Percentiles rank a stretch among this genome's conserved stretches.
Conservation (phyloP, 139 green algal genomes). For the Tetradesmus obliquus region DNA sequence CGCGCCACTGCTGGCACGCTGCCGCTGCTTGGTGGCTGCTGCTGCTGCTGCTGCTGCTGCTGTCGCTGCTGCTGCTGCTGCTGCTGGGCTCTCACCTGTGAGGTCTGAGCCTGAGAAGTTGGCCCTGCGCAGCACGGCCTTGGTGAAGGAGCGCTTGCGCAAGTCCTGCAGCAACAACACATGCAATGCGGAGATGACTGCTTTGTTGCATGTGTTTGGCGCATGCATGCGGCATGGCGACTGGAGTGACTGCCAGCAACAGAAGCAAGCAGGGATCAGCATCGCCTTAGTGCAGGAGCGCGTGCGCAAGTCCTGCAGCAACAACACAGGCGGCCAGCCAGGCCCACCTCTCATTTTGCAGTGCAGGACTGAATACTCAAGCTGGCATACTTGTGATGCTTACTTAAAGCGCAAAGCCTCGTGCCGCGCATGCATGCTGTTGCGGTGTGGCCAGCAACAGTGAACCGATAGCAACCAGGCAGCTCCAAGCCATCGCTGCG, state of each 20-base stretch:
- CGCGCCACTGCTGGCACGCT: no score
- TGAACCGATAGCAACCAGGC: no score
- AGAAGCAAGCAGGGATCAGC: no score
- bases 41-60: neutral
- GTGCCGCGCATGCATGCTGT: no score
- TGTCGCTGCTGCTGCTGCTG: neutral
- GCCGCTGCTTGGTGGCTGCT: neutral
- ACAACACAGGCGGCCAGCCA: neutral
- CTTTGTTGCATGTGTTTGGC: neutral
- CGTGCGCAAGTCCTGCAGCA: slow-evolving; percentile 63
- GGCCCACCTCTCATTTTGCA: neutral
- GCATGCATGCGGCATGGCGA: no score
- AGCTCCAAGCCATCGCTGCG: no score
- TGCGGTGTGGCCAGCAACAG: no score
- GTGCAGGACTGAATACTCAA: no score
- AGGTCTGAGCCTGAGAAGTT: slow-evolving; percentile 78
- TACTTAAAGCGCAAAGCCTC: no score
- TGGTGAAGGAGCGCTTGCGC: slow-evolving; percentile 67
- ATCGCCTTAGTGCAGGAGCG: slow-evolving; percentile 77
- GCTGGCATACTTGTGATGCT: no score
- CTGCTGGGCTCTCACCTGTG: slow-evolving; percentile 18
- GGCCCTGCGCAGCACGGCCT: slow-evolving; percentile 74
- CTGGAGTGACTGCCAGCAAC: no score
- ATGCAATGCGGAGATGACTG: neutral
- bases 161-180: slow-evolving; percentile 58